Conservation (phyloP, 345 rosid species). For the Citrus mangshanensis region DNA sequence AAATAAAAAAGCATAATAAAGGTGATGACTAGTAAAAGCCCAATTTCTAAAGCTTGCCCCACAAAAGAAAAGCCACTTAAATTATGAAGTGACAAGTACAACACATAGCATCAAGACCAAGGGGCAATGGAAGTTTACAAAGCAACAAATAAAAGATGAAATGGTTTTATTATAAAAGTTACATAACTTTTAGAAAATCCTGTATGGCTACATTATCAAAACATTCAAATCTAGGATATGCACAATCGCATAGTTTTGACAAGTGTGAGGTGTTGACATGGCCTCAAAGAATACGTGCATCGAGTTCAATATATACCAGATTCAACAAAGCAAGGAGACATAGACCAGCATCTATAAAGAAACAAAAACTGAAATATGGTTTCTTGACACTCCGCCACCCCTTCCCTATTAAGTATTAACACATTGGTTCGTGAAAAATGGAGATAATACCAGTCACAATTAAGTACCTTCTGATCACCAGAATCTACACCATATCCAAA, state of each 20-base stretch:
- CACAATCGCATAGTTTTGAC: background rate
- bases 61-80: background rate
- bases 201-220: background rate
- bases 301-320: background rate
- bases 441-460: background rate
- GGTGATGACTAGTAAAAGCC: background rate
- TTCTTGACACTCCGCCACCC: background rate
- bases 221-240: background rate
- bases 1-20: background rate
- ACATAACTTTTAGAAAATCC: background rate
- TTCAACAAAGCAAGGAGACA: background rate
- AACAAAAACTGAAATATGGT: background rate
- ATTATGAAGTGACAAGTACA: background rate
- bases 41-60: background rate
- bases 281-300: background rate
- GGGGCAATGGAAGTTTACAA: background rate
- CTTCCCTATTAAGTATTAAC: too few relatives aligned
- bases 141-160: background rate
- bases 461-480: conserved; percentile 36
- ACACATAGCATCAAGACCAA: background rate
- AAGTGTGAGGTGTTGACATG: background rate
- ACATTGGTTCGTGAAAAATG: too few relatives aligned
- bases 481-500: conserved; percentile 45
- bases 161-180: background rate
- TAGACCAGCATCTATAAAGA: background rate